Evolutionary conservation across 2,329 filamentous ascomycete genomes (phyloP).

Genomic region (Venturia carpophila): DNA sequence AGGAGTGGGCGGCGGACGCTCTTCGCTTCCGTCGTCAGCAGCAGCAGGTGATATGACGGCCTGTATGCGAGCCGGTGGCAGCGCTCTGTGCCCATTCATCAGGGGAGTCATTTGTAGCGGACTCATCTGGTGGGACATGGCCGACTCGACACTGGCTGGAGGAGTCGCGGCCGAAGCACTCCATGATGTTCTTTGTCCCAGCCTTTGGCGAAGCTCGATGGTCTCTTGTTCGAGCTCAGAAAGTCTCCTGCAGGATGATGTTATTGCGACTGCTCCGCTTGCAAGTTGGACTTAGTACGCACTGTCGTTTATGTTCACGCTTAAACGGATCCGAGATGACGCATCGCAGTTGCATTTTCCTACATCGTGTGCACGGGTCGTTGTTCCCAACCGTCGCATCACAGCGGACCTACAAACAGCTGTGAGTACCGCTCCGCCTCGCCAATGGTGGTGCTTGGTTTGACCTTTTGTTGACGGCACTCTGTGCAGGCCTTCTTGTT

Average conservation of each 20-base stretch:
- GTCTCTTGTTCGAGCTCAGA: slow-evolving; percentile 34
- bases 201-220: slow-evolving; percentile 30
- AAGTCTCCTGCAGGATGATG: slow-evolving; percentile 26
- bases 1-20: slow-evolving; percentile 22
- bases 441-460: neutral
- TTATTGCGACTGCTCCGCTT: neutral
- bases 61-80: slow-evolving; percentile 21
- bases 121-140: slow-evolving; percentile 16
- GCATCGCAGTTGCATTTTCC: slow-evolving; percentile 31
- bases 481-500: slow-evolving; percentile 35
- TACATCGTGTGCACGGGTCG: slow-evolving; percentile 33
- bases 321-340: slow-evolving; percentile 37
- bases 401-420: slow-evolving; percentile 23
- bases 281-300: neutral
- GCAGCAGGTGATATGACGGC: slow-evolving; percentile 22
- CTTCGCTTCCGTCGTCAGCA: slow-evolving; percentile 1
- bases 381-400: slow-evolving; percentile 32
- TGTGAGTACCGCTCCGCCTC: neutral
- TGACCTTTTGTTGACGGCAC: slow-evolving; percentile 38
- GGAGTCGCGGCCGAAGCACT: slow-evolving; percentile 28
- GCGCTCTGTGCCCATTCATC: slow-evolving; percentile 19
- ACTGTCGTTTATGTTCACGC: slow-evolving; percentile 37
- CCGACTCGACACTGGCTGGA: slow-evolving; percentile 28
- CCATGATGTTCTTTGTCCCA: slow-evolving; percentile 24
- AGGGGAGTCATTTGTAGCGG: slow-evolving; percentile 10